phyloP scores from a whole-genome alignment of 345 rosid species.

The Melaleuca quinquenervia region DNA sequence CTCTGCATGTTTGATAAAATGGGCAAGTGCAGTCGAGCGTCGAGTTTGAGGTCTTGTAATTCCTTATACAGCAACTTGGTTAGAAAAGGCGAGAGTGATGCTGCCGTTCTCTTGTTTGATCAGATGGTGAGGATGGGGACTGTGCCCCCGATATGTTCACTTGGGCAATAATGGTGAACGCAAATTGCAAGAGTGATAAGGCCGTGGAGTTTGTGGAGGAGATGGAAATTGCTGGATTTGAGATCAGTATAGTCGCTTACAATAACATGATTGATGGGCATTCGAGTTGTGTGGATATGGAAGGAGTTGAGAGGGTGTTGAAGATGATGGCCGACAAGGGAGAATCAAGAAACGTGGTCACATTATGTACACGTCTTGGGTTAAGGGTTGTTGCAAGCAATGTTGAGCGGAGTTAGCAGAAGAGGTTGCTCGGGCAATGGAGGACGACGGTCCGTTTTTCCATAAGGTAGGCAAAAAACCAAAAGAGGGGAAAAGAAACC shows the following conservation, averaged over 20 bases:
- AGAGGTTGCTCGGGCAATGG: constrained; percentile 14
- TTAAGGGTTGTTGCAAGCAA: constrained; percentile 50
- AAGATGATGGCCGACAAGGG: constrained; percentile 40
- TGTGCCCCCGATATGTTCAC: constrained; percentile 70
- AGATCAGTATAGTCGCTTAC: constrained; percentile 53
- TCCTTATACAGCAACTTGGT: constrained; percentile 61
- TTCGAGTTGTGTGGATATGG: constrained; percentile 46
- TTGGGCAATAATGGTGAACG: constrained; percentile 60
- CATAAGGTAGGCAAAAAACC: no score
- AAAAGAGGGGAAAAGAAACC: no score
- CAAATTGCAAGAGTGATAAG: constrained; percentile 45
- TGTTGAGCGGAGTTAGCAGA: constrained; percentile 51
- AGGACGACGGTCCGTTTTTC: constrained; percentile 13
- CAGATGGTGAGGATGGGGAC: constrained; percentile 53
- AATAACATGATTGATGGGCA: constrained; percentile 73
- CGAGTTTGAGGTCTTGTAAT: constrained; percentile 68
- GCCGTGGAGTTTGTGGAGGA: constrained; percentile 39
- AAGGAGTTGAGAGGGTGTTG: constrained; percentile 30
- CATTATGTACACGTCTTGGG: constrained; percentile 36
- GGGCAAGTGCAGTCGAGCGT: constrained; percentile 39
- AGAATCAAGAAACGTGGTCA: constrained; percentile 29
- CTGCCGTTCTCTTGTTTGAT: constrained; percentile 53
- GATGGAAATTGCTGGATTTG: constrained; percentile 46
- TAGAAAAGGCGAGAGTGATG: constrained; percentile 27
- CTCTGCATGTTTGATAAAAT: constrained; percentile 85